Evolutionary conservation across 306 rosid genomes (phyloP).

Genomic region (Cicer judaicum): DNA sequence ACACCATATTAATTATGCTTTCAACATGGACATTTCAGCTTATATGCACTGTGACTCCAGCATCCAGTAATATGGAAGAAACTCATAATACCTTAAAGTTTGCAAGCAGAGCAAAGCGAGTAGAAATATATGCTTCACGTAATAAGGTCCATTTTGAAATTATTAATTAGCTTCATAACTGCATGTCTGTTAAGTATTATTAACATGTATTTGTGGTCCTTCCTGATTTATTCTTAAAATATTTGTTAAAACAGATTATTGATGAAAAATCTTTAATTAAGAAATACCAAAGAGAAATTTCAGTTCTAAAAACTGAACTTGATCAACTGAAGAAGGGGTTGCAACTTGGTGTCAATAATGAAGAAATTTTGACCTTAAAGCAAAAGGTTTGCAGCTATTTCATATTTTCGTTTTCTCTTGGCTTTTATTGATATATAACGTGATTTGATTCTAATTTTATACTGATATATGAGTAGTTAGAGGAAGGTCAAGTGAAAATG

Average conservation of each 20-base stretch:
- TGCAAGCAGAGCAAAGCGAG: slow-evolving; percentile 97
- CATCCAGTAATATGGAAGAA: slow-evolving; percentile 99
- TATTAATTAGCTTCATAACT: slow-evolving; percentile 24
- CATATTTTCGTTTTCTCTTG: slow-evolving; percentile 18
- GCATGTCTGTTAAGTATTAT: slow-evolving; percentile 16
- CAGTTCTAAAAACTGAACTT: slow-evolving; percentile 85
- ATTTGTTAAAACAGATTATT: slow-evolving; percentile 69
- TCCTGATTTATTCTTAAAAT: slow-evolving; percentile 42
- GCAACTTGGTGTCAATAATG: slow-evolving; percentile 81
- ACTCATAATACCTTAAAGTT: slow-evolving; percentile 98
- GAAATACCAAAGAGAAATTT: slow-evolving; percentile 96
- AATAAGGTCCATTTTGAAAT: slow-evolving; percentile 68
- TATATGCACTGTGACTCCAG: slow-evolving; percentile 98
- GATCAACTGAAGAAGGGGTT: slow-evolving; percentile 88
- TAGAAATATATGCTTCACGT: slow-evolving; percentile 94
- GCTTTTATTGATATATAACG: slow-evolving; percentile 27
- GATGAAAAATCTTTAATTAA: slow-evolving; percentile 96
- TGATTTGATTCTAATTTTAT: slow-evolving; percentile 39
- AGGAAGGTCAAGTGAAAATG: slow-evolving; percentile 99
- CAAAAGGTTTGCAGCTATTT: slow-evolving; percentile 66
- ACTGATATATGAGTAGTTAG: slow-evolving; percentile 64
- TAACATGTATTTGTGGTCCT: slow-evolving; percentile 9
- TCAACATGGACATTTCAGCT: slow-evolving; percentile 64
- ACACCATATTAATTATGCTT: slow-evolving; percentile 38
- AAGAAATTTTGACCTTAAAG: slow-evolving; percentile 79